phyloP scores from a whole-genome alignment of 257 asterid genomes.

The Henckelia pumila region DNA sequence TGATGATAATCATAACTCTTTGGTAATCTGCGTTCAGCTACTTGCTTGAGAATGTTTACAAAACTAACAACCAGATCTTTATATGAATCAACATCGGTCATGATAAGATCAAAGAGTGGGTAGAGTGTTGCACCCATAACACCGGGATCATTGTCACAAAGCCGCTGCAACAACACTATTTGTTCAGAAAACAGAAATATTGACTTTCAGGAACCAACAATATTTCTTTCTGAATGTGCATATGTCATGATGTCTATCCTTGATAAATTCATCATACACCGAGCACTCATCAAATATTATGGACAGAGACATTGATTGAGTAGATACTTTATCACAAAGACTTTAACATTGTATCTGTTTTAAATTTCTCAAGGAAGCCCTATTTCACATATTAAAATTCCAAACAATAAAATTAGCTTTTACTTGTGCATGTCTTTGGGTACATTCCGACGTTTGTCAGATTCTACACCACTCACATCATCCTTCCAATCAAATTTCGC shows the following conservation, averaged over 20 bases:
- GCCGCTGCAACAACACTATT: slow-evolving; percentile 59
- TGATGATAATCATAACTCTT: slow-evolving; percentile 98
- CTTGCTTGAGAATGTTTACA: slow-evolving; percentile 95
- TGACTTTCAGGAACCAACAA: slow-evolving; percentile 5
- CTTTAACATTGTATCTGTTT: too few species aligned
- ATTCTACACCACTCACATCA: background rate
- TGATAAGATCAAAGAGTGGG: slow-evolving; percentile 88
- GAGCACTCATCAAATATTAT: background rate
- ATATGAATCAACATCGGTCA: slow-evolving; percentile 63
- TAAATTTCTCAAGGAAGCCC: background rate
- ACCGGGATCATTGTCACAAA: slow-evolving; percentile 97
- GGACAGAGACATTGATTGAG: background rate
- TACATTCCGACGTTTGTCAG: background rate
- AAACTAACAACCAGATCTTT: slow-evolving; percentile 89
- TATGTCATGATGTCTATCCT: background rate
- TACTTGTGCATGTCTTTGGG: background rate
- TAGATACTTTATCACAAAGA: too few species aligned
- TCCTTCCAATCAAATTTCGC: background rate
- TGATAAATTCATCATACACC: background rate
- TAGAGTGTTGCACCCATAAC: slow-evolving; percentile 98
- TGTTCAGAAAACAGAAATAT: slow-evolving; percentile 15
- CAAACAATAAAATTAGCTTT: background rate
- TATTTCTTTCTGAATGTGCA: slow-evolving; percentile 4
- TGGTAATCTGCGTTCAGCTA: slow-evolving; percentile 90
- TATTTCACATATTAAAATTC: background rate